Evolutionary conservation across 257 asterid species (phyloP).

Genomic region (Fraxinus excelsior): DNA sequence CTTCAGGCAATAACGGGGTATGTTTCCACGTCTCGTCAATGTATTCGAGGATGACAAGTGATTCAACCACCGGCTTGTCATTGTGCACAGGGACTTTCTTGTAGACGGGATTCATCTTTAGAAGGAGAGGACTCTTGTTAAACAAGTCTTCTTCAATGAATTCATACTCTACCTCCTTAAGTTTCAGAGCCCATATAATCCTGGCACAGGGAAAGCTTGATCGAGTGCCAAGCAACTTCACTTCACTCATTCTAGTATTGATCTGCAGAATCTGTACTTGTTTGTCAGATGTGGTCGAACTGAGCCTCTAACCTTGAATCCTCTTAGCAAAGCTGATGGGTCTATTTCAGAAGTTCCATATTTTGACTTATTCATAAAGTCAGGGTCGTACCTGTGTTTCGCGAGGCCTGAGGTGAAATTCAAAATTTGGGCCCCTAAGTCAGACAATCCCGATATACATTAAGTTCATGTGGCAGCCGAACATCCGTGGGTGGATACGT

Average conservation of each 20-base stretch:
- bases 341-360: too few relatives aligned
- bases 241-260: slow-evolving; percentile 25
- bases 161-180: slow-evolving; percentile 40
- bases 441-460: too few relatives aligned
- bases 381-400: too few relatives aligned
- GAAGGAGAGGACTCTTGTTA: slow-evolving; percentile 47
- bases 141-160: slow-evolving; percentile 37
- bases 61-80: slow-evolving; percentile 34
- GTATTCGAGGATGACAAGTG: slow-evolving; percentile 46
- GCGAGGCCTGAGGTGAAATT: too few relatives aligned
- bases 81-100: slow-evolving; percentile 57
- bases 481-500: too few relatives aligned
- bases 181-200: slow-evolving; percentile 47
- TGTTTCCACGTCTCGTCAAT: slow-evolving; percentile 48
- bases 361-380: too few relatives aligned
- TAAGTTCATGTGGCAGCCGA: too few relatives aligned
- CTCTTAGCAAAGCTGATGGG: too few relatives aligned
- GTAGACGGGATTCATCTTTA: slow-evolving; percentile 46
- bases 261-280: background rate
- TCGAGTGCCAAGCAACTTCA: slow-evolving; percentile 40
- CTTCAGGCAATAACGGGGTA: slow-evolving; percentile 36
- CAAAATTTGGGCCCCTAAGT: too few relatives aligned
- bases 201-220: slow-evolving; percentile 42
- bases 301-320: too few relatives aligned
- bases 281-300: too few relatives aligned